These are phyloP conservation scores for Leishmania arabica DNA, from an alignment of 208 protist species.

Conservation along the genomic window DNA sequence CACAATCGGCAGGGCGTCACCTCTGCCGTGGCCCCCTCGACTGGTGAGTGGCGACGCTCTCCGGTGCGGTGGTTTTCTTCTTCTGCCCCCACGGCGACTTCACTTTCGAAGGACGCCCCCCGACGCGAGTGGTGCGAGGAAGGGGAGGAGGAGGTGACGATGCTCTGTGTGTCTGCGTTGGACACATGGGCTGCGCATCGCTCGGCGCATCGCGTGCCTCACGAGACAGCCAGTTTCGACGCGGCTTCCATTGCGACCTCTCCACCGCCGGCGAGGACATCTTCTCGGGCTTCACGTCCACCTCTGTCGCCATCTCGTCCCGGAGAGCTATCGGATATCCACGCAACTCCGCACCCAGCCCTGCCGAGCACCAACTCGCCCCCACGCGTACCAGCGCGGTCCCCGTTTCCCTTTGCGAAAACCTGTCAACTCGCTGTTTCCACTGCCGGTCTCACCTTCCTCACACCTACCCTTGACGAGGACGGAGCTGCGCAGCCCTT, in stretches of 20 bases:
- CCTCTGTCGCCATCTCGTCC: neutral
- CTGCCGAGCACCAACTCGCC: slow-evolving; percentile 15
- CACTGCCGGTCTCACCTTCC: neutral
- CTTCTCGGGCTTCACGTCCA: neutral
- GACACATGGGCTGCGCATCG: slow-evolving; percentile 16
- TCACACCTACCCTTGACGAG: neutral
- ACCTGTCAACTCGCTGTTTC: neutral
- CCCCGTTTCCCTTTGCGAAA: neutral
- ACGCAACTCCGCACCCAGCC: slow-evolving; percentile 1
- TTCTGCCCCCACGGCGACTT: neutral
- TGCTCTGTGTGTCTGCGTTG: slow-evolving; percentile 6
- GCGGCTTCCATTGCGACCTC: neutral
- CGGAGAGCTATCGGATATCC: neutral
- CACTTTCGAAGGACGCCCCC: neutral
- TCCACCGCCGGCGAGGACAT: neutral
- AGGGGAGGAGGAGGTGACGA: neutral
- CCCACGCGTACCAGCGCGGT: slow-evolving; percentile 9
- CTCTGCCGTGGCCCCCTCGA: neutral
- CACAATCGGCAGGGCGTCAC: slow-evolving; percentile 44
- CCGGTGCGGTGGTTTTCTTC: slow-evolving; percentile 20
- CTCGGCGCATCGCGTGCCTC: neutral
- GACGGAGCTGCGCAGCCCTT: neutral
- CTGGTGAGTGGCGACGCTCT: slow-evolving; percentile 14
- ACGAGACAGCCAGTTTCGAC: too few relatives aligned
- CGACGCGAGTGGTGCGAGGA: neutral